Evolutionary conservation across 2,329 filamentous ascomycete genomes (phyloP), one percentile per base, ranked within the genome.

Genomic region (Colletotrichum kahawae): DNA sequence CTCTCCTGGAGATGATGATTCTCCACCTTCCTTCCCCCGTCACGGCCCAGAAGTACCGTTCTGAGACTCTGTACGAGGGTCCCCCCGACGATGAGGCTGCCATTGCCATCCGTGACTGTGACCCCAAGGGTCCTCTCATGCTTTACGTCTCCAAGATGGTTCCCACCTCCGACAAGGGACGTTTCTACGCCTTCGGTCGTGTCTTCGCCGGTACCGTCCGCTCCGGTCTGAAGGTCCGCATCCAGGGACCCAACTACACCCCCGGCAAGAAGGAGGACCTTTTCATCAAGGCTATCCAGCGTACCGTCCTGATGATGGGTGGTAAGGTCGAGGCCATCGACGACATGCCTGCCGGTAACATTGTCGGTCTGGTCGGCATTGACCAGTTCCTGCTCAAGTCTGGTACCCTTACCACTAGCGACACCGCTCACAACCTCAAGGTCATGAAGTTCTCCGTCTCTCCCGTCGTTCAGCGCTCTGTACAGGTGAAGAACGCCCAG

Each of bases 401-500:
- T 87, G 97, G 97, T 94, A 99, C 97, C 84, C 94, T 99, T 83
- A 98, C 96, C 89, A 98, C 96, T 86, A 93, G 92, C 85, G 97
- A 99, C 81, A 97, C 95, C 80, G 96, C 97, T 86, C 97, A 99
- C 94, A 99, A 99, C 94, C 90, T 99, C 84, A 98, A 98, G 94
- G 97, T 99, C 90, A 99, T 99, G 97, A 98, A 98, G 92, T 99
- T 99, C 94, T 99, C 97, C 85, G 97, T 99, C 87, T 98, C 97
- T 77, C 97, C 97, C 83, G 97, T 99, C 89, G 97, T 99, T 80
- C 96, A 94, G 90, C 96, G 96, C 82, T 98, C 97, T 88, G 97
- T 99, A 84, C 95, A 98, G 90, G 96, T 98, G 91, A 98, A 98
- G 95, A 99, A 99, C 90, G 97, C 97, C 84, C 95, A 98, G 90